Evolutionary conservation across 139 green algal species (phyloP), one percentile per base, ranked within the genome.

Genomic region (Volvox africanus): DNA sequence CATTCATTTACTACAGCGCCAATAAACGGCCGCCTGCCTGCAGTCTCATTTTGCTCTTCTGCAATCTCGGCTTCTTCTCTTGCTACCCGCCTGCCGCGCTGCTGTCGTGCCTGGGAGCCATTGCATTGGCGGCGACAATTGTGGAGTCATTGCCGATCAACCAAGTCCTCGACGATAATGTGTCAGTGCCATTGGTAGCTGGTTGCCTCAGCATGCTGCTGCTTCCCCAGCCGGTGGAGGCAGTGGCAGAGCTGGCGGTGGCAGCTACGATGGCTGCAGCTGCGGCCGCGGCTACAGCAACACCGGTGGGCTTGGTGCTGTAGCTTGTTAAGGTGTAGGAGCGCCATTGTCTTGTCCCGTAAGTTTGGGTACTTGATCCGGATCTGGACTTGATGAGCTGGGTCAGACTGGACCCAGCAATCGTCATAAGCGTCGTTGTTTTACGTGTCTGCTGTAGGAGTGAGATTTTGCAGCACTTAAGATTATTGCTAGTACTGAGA

Each of bases 131-230:
- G 20, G 95, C 96, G 50, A 97, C 97, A 0, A 11, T 96, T 32
- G 94, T 98, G 18, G 98, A 99, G 93, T 97, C 95, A 19, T 93
- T 99, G 93, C 97, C 98, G 1, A 92, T 98, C 65, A 97, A 96
- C 88, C 32, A 92, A 11, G 85, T 87, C 32, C n/a, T 99, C 16
- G 97, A 99, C 89, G 98, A 99, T 92, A 99, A 99, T 91, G 84
- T 99, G 30, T 96, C 95, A 21, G 98, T 99, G n/a, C 97, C 98
- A 2, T 71, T 92, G 11, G 87, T 96, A 18, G 93, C 95, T 5
- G 92, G 92, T 20, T 79, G 90, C 18, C 61, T 86, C 0, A 89
- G 84, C 62, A 75, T 89, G 86, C 19, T 90, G 76, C 81, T 93
- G 68, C 90, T 95, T 68, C 88, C 93, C 20, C 75, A 92, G 50